These are phyloP conservation scores for Yamadazyma conglobata DNA, from an alignment of 1,139 yeast genomes.

Conservation along the genomic window DNA sequence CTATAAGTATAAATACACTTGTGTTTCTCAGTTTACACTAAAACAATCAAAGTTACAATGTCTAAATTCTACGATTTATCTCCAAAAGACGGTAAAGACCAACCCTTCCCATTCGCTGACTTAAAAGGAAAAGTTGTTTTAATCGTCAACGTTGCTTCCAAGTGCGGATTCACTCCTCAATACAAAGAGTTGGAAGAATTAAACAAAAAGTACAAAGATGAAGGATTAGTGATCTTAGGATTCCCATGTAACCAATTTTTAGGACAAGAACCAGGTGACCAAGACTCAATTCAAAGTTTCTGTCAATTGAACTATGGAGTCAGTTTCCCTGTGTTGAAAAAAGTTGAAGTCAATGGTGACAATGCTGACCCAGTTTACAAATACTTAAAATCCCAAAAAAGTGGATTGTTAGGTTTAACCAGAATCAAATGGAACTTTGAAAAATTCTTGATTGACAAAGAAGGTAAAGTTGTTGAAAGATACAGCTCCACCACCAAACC, in stretches of 20 bases:
- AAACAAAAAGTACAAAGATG: constrained; percentile 70
- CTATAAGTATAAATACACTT: no score
- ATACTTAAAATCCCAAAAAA: constrained; percentile 58
- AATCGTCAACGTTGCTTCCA: constrained; percentile 91
- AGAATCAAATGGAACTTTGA: constrained; percentile 52
- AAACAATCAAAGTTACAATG: constrained; percentile 18
- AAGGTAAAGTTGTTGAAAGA: constrained; percentile 46
- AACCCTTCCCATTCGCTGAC: constrained; percentile 63
- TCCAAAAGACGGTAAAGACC: constrained; percentile 45
- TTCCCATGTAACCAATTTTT: constrained; percentile 84
- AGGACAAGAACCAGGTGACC: constrained; percentile 42
- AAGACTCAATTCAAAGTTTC: constrained; percentile 39
- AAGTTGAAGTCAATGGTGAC: constrained; percentile 86
- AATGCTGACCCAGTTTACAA: constrained; percentile 77
- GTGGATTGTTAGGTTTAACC: constrained; percentile 42
- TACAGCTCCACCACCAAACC: constrained; percentile 44
- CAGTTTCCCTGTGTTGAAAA: constrained; percentile 81
- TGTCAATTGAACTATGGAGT: constrained; percentile 50
- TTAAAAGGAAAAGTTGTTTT: constrained; percentile 87
- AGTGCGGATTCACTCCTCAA: constrained; percentile 87
- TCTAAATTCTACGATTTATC: constrained; percentile 39
- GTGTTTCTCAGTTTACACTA: no score
- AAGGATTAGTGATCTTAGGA: constrained; percentile 78
- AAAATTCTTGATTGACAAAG: constrained; percentile 43
- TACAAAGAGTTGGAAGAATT: constrained; percentile 73